Conservation (phyloP, 345 rosid genomes). For the Hirschfeldia incana region DNA sequence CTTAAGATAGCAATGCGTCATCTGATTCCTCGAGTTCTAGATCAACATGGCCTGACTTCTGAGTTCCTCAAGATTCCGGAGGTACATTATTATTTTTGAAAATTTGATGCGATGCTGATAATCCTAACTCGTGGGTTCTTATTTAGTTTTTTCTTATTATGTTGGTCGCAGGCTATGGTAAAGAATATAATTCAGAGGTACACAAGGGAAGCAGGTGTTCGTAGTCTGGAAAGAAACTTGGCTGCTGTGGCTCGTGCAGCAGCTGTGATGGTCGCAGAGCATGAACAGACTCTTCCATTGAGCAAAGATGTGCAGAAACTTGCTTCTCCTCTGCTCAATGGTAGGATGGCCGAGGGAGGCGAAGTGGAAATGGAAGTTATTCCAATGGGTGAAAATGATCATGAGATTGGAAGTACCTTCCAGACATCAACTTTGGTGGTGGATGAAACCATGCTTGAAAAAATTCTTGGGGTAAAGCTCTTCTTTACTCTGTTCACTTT, state of each 20-base stretch:
- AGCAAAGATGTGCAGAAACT: constrained; percentile 77
- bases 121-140: not conserved
- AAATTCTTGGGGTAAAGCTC: constrained; percentile 80
- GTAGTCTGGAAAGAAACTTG: constrained; percentile 85
- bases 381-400: constrained; percentile 79
- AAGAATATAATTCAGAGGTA: constrained; percentile 83
- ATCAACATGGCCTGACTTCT: constrained; percentile 85
- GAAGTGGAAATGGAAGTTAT: constrained; percentile 99
- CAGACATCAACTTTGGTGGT: constrained; percentile 73
- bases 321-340: constrained; percentile 75
- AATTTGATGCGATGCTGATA: not conserved
- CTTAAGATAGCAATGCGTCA: constrained; percentile 88
- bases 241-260: constrained; percentile 99
- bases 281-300: constrained; percentile 70
- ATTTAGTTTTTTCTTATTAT: not conserved
- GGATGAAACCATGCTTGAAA: constrained; percentile 90
- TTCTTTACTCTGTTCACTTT: not conserved
- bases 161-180: constrained; percentile 63
- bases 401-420: constrained; percentile 72
- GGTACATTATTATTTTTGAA: constrained; percentile 46
- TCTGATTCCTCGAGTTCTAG: constrained; percentile 94
- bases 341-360: constrained; percentile 83
- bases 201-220: constrained; percentile 98
- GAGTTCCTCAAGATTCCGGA: constrained; percentile 94
- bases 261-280: constrained; percentile 89